Conservation (phyloP, 2,329 filamentous ascomycete genomes). For the Ambrosiella beaveri region DNA sequence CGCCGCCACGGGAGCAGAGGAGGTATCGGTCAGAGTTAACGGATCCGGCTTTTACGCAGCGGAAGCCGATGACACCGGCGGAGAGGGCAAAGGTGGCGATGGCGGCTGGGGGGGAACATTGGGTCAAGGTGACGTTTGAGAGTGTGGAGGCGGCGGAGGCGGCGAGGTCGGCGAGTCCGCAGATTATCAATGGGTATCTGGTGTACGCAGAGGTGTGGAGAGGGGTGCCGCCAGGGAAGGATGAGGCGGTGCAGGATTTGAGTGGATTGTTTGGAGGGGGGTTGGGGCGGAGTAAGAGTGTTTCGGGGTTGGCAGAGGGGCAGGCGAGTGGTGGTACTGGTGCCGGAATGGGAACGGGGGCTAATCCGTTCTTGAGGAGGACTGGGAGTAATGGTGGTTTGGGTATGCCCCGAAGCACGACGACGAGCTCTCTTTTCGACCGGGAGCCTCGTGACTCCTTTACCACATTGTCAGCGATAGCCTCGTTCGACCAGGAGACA, state of each 20-base stretch:
- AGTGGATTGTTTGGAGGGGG: slow-evolving; percentile 14
- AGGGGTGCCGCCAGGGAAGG: slow-evolving; percentile 44
- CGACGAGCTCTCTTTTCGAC: not conserved
- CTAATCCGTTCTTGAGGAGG: slow-evolving; percentile 7
- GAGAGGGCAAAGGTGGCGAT: slow-evolving; percentile 66
- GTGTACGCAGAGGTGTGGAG: slow-evolving; percentile 56
- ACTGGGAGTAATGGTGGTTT: slow-evolving; percentile 1
- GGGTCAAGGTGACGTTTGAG: slow-evolving; percentile 79
- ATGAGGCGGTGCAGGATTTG: slow-evolving; percentile 43
- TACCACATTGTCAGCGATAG: slow-evolving; percentile 26
- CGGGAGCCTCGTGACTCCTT: not conserved
- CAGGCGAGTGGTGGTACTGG: not conserved
- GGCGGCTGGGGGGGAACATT: slow-evolving; percentile 72
- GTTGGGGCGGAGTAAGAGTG: slow-evolving; percentile 1
- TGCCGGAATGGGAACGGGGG: not conserved
- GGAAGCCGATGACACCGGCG: slow-evolving; percentile 46
- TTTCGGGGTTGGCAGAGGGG: not conserved
- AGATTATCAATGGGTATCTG: slow-evolving; percentile 51
- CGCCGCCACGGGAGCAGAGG: slow-evolving; percentile 53
- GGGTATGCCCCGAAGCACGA: not conserved
- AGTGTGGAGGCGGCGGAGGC: slow-evolving; percentile 52
- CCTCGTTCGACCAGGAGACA: slow-evolving; percentile 24
- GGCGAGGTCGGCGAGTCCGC: slow-evolving; percentile 52
- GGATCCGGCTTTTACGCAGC: slow-evolving; percentile 52
- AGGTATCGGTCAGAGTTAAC: slow-evolving; percentile 60